Evolutionary conservation across 495 filamentous ascomycete species (phyloP).

Genomic region (Copromyces sp.): DNA sequence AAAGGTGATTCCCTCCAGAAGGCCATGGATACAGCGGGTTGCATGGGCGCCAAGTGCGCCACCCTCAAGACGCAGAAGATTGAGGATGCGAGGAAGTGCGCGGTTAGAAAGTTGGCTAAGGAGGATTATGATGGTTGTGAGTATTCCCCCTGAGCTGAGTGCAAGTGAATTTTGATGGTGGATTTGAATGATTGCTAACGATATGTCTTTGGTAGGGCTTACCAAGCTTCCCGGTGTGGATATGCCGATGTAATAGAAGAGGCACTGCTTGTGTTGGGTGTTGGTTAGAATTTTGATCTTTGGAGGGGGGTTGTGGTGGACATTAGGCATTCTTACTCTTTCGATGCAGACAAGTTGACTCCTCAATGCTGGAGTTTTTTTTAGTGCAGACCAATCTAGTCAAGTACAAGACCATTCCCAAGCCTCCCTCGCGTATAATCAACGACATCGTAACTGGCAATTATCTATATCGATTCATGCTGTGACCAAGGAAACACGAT

Average conservation of each 20-base stretch:
- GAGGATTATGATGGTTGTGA: slow-evolving; percentile 38
- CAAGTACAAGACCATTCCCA: too few relatives aligned
- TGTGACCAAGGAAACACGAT: too few relatives aligned
- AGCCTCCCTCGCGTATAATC: too few relatives aligned
- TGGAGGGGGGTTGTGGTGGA: background rate
- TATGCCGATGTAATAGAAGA: slow-evolving; percentile 8
- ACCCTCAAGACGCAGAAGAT: slow-evolving; percentile 29
- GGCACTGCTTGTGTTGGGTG: background rate
- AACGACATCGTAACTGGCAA: background rate
- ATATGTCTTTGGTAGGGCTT: slow-evolving; percentile 7
- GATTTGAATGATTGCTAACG: background rate
- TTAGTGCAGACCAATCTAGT: too few relatives aligned
- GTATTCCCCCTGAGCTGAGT: slow-evolving; percentile 6
- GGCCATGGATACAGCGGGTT: slow-evolving; percentile 38
- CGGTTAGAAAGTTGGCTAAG: slow-evolving; percentile 26
- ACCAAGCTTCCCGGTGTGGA: slow-evolving; percentile 14
- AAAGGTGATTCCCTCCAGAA: slow-evolving; percentile 35
- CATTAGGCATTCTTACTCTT: background rate
- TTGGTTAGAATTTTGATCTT: background rate
- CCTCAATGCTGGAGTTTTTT: too few relatives aligned
- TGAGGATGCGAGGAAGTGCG: slow-evolving; percentile 21
- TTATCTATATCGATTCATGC: too few relatives aligned
- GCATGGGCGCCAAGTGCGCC: slow-evolving; percentile 31
- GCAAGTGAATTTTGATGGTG: background rate
- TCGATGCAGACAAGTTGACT: background rate